Base-by-base conservation (phyloP, 179 eudicot species). In the Beta macrorhiza region DNA sequence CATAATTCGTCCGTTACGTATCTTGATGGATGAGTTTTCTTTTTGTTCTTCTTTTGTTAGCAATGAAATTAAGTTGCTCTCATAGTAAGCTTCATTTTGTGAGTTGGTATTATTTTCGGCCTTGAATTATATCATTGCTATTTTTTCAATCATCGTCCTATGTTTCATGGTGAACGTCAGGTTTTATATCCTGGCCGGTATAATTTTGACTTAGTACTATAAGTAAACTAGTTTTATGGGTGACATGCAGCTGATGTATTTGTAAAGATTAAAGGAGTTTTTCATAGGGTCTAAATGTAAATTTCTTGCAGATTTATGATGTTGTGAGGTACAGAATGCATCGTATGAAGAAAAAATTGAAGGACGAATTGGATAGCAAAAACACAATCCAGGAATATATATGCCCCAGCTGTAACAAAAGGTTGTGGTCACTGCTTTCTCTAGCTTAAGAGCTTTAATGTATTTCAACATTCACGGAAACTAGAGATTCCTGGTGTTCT, bases 291-390 rank as follows among this genome's bases (percentile, higher is more conserved):
- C 52, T 77, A 68, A 70, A 29, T 63, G 51, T 44, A 75, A 20
- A 19, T 72, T 61, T 76, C 67, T 70, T 87, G 91, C 92, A 95
- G 98, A 91, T 96, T 80, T 92, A 90, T 85, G 98, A 96, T 88
- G 95, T 94, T 62, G 99, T 97, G 80, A 91, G 99, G 88, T 97
- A 97, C 82, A 89, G 97, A 85, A 85, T 92, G 87, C 97, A 94
- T 65, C 94, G 98, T 19, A 94, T 97, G 98, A 93, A 86, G 91
- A 94, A 97, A 87, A 94, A 91, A 78, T 82, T 97, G 81, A 97
- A 93, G 87, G 98, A 97, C 85, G 98, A 97, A 79, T 76, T 97
- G 81, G 99, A 97, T 67, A 90, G 93, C 91, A 97, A 87, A 92
- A 93, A 94, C 84, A 94, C 97, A 25, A 83, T 97, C 71, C 98